These are phyloP conservation scores for Monilinia laxa DNA, from an alignment of 2,329 filamentous ascomycete genomes.

Conservation along the genomic window DNA sequence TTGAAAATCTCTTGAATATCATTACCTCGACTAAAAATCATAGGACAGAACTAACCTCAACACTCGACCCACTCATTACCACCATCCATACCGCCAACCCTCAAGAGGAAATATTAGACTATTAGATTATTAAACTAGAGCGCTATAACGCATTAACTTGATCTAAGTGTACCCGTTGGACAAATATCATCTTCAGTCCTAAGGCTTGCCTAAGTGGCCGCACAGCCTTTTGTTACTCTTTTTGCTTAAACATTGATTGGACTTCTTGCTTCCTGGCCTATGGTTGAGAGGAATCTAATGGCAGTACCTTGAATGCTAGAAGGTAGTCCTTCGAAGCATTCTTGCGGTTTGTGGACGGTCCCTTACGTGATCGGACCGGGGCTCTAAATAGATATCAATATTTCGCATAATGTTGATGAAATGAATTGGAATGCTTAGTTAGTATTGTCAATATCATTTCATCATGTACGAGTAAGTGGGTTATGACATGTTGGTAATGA, in stretches of 20 bases:
- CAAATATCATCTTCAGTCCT: not conserved
- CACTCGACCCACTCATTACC: too few species aligned
- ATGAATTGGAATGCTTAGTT: constrained; percentile 3
- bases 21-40: too few species aligned
- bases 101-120: not conserved
- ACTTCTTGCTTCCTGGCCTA: not conserved
- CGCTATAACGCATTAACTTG: not conserved
- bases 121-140: not conserved
- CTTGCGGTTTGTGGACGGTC: not conserved
- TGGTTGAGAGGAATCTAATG: not conserved
- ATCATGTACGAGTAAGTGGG: constrained; percentile 2
- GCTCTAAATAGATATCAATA: not conserved
- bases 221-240: not conserved
- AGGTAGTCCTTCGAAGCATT: not conserved
- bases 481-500: not conserved
- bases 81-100: too few species aligned
- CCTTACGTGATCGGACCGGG: not conserved
- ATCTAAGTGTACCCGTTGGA: constrained; percentile 1
- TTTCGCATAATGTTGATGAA: not conserved
- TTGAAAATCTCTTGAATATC: too few species aligned
- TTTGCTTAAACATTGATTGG: not conserved
- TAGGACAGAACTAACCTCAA: too few species aligned
- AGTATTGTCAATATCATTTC: not conserved
- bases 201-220: not conserved
- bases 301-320: not conserved